Percentiles rank a stretch among this genome's conserved stretches.
Conservation (phyloP, 2,329 filamentous ascomycete species). For the Sarocladium brachiariae region DNA sequence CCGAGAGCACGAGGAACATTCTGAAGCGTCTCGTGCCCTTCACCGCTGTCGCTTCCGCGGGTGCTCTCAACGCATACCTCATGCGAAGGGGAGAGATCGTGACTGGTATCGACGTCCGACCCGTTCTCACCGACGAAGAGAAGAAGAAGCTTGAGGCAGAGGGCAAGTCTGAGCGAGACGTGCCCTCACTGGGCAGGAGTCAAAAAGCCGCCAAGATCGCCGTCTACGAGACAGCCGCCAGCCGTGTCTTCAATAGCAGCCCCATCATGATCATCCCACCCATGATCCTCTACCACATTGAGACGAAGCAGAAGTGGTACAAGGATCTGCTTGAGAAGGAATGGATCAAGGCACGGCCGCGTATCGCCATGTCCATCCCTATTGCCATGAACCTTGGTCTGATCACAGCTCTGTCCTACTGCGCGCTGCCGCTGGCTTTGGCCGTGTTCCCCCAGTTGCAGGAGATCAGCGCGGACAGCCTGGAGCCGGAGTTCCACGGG, state of each 20-base stretch:
- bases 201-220: constrained; percentile 82
- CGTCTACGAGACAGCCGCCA: constrained; percentile 87
- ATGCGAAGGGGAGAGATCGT: constrained; percentile 97
- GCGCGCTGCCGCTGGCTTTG: constrained; percentile 81
- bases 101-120: constrained; percentile 86
- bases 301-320: constrained; percentile 43
- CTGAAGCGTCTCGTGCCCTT: constrained; percentile 90
- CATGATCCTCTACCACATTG: constrained; percentile 74
- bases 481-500: constrained; percentile 84
- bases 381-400: constrained; percentile 79
- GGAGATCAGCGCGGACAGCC: constrained; percentile 62
- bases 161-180: constrained; percentile 57
- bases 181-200: constrained; percentile 74
- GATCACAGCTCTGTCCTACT: constrained; percentile 79
- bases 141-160: constrained; percentile 49
- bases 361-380: constrained; percentile 47
- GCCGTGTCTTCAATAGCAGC: constrained; percentile 85
- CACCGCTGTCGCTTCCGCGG: constrained; percentile 86
- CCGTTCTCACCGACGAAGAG: constrained; percentile 65
- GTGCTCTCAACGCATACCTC: constrained; percentile 89
- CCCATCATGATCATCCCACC: constrained; percentile 97
- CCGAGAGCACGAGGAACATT: constrained; percentile 67
- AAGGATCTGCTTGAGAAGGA: constrained; percentile 48
- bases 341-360: constrained; percentile 73
- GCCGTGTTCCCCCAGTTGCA: constrained; percentile 91